phyloP scores from a whole-genome alignment of 2,329 filamentous ascomycete species.

The Zymoseptoria passerinii region DNA sequence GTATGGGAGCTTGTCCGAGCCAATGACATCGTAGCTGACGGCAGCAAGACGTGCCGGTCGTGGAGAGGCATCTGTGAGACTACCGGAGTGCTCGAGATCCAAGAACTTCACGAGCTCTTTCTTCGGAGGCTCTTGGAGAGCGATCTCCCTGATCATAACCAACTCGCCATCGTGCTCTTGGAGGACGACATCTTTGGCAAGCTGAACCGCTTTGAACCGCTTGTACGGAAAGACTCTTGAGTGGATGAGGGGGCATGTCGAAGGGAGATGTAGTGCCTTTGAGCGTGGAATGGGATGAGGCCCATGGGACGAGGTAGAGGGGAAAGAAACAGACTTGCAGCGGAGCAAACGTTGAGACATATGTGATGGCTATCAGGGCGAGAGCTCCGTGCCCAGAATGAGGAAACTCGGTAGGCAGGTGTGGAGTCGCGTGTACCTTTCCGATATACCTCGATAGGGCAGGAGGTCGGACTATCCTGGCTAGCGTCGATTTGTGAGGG shows the following conservation, averaged over 20 bases:
- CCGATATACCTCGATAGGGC: neutral
- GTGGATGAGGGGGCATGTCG: conserved; percentile 12
- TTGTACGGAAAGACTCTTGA: conserved; percentile 16
- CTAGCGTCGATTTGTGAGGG: neutral
- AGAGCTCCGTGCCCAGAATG: too few species aligned
- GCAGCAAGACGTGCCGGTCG: conserved; percentile 40
- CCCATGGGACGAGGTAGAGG: neutral
- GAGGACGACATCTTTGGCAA: conserved; percentile 18
- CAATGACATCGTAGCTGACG: conserved; percentile 51
- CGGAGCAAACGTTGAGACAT: neutral
- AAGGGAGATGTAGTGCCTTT: neutral
- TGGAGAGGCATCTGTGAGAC: conserved; percentile 14
- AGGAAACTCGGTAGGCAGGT: neutral
- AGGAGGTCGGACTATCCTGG: neutral
- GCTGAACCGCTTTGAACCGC: conserved; percentile 19
- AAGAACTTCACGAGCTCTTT: conserved; percentile 22
- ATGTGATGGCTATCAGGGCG: neutral
- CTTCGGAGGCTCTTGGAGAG: conserved; percentile 26
- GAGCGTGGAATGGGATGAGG: neutral
- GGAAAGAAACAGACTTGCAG: neutral
- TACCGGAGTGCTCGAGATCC: conserved; percentile 22
- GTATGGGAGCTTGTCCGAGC: conserved; percentile 41
- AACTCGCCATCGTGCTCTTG: conserved; percentile 17
- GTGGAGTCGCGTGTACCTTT: neutral
- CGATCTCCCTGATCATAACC: conserved; percentile 23